Percentiles rank a stretch among this genome's conserved stretches.
Evolutionary conservation across 2,329 filamentous ascomycete genomes (phyloP).

Genomic region (Aspergillus aculeatus): DNA sequence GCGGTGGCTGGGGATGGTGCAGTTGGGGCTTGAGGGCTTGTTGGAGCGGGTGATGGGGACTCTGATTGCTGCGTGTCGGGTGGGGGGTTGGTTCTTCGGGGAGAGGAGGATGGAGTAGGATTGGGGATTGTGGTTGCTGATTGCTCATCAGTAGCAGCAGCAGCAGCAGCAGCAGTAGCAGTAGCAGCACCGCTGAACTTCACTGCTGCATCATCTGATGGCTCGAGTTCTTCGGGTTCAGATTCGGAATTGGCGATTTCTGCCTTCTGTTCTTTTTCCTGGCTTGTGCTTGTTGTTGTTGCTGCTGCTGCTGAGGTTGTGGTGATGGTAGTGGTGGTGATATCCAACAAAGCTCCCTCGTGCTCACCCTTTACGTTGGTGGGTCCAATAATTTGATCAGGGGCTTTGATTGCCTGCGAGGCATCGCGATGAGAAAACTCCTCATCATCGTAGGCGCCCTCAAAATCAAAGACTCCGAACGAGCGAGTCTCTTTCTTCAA

Average conservation of each 20-base stretch:
- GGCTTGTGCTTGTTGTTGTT: neutral
- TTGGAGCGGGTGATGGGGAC: neutral
- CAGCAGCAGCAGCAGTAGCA: too few relatives aligned
- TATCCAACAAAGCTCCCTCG: too few relatives aligned
- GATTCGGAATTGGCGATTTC: neutral
- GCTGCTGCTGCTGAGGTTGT: too few relatives aligned
- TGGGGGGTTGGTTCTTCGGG: neutral
- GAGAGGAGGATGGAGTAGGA: neutral
- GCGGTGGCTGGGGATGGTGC: too few relatives aligned
- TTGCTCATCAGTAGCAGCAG: neutral
- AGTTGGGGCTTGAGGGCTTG: neutral
- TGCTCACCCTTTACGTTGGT: too few relatives aligned
- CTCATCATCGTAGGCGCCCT: neutral
- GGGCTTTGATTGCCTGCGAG: too few relatives aligned
- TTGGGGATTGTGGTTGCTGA: neutral
- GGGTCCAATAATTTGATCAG: too few relatives aligned
- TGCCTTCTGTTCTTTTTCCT: neutral
- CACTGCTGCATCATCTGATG: too few relatives aligned
- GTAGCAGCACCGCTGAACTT: too few relatives aligned
- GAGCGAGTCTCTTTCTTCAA: slow-evolving; percentile 69
- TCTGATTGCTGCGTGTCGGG: neutral
- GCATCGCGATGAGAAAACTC: neutral
- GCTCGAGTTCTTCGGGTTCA: neutral
- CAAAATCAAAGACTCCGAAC: slow-evolving; percentile 1
- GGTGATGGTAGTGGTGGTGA: too few relatives aligned